Evolutionary conservation across 2,329 filamentous ascomycete species (phyloP).

Genomic region (Aspergillus fijiensis): DNA sequence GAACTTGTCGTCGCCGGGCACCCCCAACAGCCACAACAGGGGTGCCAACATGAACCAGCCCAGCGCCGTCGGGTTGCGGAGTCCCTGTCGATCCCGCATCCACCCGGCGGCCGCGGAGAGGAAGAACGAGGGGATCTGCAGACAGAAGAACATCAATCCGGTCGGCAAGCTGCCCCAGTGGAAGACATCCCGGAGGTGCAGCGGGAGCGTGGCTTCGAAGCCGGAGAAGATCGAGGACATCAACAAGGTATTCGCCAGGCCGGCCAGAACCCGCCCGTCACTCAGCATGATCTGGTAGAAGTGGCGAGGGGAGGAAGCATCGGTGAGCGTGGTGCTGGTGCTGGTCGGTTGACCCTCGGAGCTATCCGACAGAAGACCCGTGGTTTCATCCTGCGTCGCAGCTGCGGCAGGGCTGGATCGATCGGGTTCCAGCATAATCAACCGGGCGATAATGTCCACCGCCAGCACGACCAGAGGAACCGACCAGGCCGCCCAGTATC

Average conservation of each 20-base stretch:
- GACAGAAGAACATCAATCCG: conserved; percentile 56
- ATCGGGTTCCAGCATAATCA: conserved; percentile 30
- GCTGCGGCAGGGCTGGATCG: neutral
- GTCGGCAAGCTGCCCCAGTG: conserved; percentile 56
- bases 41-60: conserved; percentile 22
- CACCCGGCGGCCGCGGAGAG: conserved; percentile 59
- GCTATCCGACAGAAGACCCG: neutral
- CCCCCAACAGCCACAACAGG: conserved; percentile 26
- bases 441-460: conserved; percentile 29
- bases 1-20: conserved; percentile 24
- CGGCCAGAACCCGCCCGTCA: conserved; percentile 43
- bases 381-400: neutral
- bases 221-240: conserved; percentile 52
- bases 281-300: conserved; percentile 44
- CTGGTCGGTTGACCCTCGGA: neutral
- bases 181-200: conserved; percentile 56
- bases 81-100: conserved; percentile 32
- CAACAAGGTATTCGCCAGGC: conserved; percentile 45
- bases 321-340: neutral
- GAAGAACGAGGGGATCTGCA: conserved; percentile 59
- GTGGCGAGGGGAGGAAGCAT: neutral
- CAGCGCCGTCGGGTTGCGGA: conserved; percentile 20
- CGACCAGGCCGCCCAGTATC: conserved; percentile 35
- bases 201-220: conserved; percentile 57
- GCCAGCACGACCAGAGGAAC: conserved; percentile 27